Evolutionary conservation across 2,329 filamentous ascomycete species (phyloP), one percentile per base, ranked within the genome.

Genomic region (Fusarium pseudonygamai): DNA sequence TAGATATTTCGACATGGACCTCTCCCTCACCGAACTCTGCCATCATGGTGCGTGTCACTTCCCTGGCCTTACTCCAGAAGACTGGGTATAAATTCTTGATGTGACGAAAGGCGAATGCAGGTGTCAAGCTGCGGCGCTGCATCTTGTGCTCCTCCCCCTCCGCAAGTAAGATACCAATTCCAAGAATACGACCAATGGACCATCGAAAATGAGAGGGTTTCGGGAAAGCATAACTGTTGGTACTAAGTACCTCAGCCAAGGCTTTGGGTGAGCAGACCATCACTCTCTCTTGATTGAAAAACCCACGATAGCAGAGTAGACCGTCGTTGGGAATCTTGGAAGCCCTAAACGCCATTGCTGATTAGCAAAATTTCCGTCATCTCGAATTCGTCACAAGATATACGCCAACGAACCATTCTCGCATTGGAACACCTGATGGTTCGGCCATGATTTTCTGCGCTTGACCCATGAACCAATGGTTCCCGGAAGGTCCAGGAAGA

Each of bases 121-220:
- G 94, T 83, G 92, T 90, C 24, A 97, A 88, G 65, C 92, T 91
- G 80, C 93, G 95, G 52, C 95, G 88, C 83, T 95, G 93, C 76
- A 89, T 84, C 83, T 93, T 96, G 81, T 98, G 96, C 77, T 95
- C 93, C 18, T 97, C 93, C n/a, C 95, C 95, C 82, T 98, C 95
- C 5, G 94, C 93, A 16, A 98, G 84, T 42, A 98, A 83, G 20
- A 96, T 84, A 15, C 93, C 93, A 18, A 91, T 83, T 15, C 94
- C 92, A 18, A 96, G 85, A 32, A 95, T 85, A 28, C 89, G 86
- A 4, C 87, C 88, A 8, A 96, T 83, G 4, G 87, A 85, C 47
- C 82, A 82, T 39, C 88, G 84, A 36, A 93, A 75, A 30, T 85
- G 78, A 3, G 75, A 59, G 0, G 92, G 92, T 78, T 94, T 94